A percentile compares a stretch with the other conserved stretches of the same genome.
These are phyloP conservation scores for Verticillium zaregamsianum DNA, from an alignment of 2,329 filamentous ascomycete genomes.

Conservation along the genomic window DNA sequence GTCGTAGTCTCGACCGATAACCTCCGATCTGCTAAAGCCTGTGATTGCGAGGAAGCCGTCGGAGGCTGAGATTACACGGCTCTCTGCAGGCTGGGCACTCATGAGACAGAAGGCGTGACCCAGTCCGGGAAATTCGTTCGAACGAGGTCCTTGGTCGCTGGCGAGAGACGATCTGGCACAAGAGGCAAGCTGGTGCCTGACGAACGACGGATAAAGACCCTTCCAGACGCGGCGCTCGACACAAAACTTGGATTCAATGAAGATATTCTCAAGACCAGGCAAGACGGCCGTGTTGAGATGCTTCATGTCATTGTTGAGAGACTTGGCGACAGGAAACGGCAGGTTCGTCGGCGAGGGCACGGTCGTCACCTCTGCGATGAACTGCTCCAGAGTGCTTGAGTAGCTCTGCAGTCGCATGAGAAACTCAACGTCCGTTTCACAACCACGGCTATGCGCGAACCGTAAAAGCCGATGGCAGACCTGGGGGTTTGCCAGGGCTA, in stretches of 20 bases:
- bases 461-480: constrained; percentile 41
- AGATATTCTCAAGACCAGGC: constrained; percentile 40
- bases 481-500: constrained; percentile 43
- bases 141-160: constrained; percentile 23
- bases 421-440: constrained; percentile 47
- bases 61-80: constrained; percentile 44
- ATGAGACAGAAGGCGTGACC: constrained; percentile 56
- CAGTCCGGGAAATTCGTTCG: constrained; percentile 45
- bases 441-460: constrained; percentile 43
- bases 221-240: constrained; percentile 38
- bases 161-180: constrained; percentile 41
- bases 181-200: constrained; percentile 45
- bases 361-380: constrained; percentile 30
- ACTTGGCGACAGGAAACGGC: constrained; percentile 31
- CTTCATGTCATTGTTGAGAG: constrained; percentile 42
- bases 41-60: constrained; percentile 49
- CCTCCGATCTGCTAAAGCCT: constrained; percentile 41
- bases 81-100: constrained; percentile 44
- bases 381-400: constrained; percentile 36
- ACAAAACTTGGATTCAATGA: constrained; percentile 35
- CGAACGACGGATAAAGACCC: constrained; percentile 48
- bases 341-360: constrained; percentile 41
- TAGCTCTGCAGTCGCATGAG: constrained; percentile 47
- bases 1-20: constrained; percentile 44
- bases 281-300: constrained; percentile 37